These are phyloP conservation scores for Penicillium ucsense DNA, from an alignment of 495 filamentous ascomycete species.

Conservation along the genomic window DNA sequence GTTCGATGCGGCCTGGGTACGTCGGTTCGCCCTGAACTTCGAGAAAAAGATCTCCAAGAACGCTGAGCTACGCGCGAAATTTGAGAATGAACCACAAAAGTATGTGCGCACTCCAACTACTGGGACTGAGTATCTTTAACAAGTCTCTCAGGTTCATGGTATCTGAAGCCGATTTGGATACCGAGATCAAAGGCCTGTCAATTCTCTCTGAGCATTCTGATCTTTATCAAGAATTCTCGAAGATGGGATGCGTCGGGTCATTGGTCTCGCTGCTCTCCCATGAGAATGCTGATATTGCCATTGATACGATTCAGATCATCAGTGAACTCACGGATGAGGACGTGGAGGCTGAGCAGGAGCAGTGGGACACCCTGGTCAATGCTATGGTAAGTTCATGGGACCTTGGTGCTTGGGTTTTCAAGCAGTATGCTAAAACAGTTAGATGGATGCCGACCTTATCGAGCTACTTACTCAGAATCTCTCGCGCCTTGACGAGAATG, in stretches of 20 bases:
- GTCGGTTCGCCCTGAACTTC: slow-evolving; percentile 72
- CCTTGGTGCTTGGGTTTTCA: not conserved
- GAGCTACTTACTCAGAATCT: slow-evolving; percentile 79
- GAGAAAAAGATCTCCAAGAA: slow-evolving; percentile 89
- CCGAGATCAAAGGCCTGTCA: slow-evolving; percentile 77
- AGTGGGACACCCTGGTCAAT: slow-evolving; percentile 77
- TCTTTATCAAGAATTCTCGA: slow-evolving; percentile 74
- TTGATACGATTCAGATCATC: slow-evolving; percentile 83
- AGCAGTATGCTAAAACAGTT: slow-evolving; percentile 10
- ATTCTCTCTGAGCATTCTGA: slow-evolving; percentile 82
- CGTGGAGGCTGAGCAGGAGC: slow-evolving; percentile 68
- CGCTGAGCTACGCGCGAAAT: slow-evolving; percentile 81
- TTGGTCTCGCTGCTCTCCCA: slow-evolving; percentile 78
- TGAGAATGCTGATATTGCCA: slow-evolving; percentile 96
- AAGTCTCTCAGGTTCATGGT: slow-evolving; percentile 51
- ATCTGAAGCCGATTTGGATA: slow-evolving; percentile 86
- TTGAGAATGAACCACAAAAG: slow-evolving; percentile 74
- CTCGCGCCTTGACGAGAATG: slow-evolving; percentile 66
- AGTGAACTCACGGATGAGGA: slow-evolving; percentile 92
- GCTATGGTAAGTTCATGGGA: slow-evolving; percentile 45
- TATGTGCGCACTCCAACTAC: slow-evolving; percentile 36
- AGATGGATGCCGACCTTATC: slow-evolving; percentile 68
- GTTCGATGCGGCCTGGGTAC: slow-evolving; percentile 76
- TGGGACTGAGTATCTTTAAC: no score
- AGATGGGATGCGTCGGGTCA: slow-evolving; percentile 63